phyloP scores from a whole-genome alignment of 1,284 basidiomycete genomes.

The Pseudozyma sp. region DNA sequence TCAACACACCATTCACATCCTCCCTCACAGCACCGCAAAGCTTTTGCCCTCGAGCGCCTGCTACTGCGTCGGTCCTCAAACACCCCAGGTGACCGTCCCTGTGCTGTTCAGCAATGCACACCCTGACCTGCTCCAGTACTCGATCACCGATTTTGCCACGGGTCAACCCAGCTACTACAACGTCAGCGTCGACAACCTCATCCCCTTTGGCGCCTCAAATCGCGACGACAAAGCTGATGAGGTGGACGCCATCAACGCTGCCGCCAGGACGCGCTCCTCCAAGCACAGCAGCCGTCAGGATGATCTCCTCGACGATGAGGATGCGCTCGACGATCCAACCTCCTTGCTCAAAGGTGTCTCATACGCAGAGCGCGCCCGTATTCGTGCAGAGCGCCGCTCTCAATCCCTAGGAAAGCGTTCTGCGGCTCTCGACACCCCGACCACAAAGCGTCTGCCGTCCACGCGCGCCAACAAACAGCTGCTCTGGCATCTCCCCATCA shows the following conservation, averaged over 20 bases:
- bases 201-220: constrained; percentile 67
- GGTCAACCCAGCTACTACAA: constrained; percentile 74
- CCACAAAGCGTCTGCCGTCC: constrained; percentile 14
- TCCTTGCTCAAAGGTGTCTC: constrained; percentile 44
- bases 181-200: constrained; percentile 76
- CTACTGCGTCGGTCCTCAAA: constrained; percentile 77
- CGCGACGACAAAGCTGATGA: constrained; percentile 25
- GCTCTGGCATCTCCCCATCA: constrained; percentile 57
- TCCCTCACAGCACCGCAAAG: constrained; percentile 81
- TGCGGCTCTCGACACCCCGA: constrained; percentile 27
- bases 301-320: constrained; percentile 32
- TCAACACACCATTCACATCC: constrained; percentile 88
- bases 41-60: constrained; percentile 75
- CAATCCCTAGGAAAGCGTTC: constrained; percentile 20
- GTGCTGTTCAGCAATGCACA: constrained; percentile 90
- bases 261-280: constrained; percentile 11
- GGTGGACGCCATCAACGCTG: constrained; percentile 33
- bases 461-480: constrained; percentile 28
- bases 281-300: constrained; percentile 12
- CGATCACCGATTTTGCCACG: constrained; percentile 78
- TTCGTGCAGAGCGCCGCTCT: constrained; percentile 40
- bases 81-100: constrained; percentile 77
- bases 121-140: constrained; percentile 80
- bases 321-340: constrained; percentile 37
- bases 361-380: constrained; percentile 37